Base-by-base conservation (phyloP, 2,329 filamentous ascomycete genomes). In the Cytospora schulzeri region DNA sequence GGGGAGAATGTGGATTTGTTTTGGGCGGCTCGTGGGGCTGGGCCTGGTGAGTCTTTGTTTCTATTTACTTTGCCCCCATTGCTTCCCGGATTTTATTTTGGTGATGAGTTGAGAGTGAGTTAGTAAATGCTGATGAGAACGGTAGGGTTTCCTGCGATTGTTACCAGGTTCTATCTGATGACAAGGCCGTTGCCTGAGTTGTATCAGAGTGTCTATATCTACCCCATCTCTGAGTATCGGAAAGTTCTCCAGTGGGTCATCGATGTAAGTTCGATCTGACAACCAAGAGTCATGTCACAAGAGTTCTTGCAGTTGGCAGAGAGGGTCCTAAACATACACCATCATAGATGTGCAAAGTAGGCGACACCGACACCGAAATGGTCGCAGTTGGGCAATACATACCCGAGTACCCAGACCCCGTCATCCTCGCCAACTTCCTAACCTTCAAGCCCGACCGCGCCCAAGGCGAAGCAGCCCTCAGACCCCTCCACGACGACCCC, bases 131-230 rank as follows among this genome's bases (percentile, higher is more conserved):
- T 48, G 8, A 48, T 24, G 45, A 48, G 45, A 14, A 24, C 3
- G n/a, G 19, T 71, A 75, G 80, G 83, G 24, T 85, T 85, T 63
- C 83, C 83, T 1, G 83, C 77, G 1, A 73, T 86, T 8, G 78
- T 85, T 3, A 83, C 81, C 1, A 74, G 75, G 17, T 85, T 84
- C 68, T 76, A 85, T 67, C 75, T 86, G 4, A 71, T 74, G 24
- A 77, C 80, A 6, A 65, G 74, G 4, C 74, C 76, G 3, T 61
- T 71, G 22, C 67, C 69, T 14, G 66, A 71, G 54, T 71, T 77
- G 71, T 75, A 71, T 54, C 74, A 76, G 54, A 76, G 70, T 12
- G 69, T 75, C 2, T 85, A 83, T 69, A 71, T 82, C 29, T 85
- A 80, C 64, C 77, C 80, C 0, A 74, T 77, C n/a, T 73, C 76